Evolutionary conservation across 2,329 filamentous ascomycete species (phyloP).

Genomic region (Ophiostoma ips): DNA sequence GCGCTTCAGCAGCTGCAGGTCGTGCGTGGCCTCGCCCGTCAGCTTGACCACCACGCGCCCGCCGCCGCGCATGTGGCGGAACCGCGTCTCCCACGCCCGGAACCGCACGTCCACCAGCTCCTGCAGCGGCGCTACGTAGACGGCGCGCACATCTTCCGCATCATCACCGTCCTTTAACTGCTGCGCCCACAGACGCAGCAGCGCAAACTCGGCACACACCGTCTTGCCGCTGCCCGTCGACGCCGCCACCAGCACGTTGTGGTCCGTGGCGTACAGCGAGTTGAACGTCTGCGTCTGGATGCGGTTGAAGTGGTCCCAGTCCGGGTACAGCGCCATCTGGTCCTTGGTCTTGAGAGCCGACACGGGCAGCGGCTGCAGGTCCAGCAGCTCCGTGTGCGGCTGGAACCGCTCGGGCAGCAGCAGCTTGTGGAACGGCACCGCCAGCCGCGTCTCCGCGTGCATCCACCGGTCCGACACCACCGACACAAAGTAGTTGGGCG

Average conservation of each 20-base stretch:
- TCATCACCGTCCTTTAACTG: conserved; percentile 29
- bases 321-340: conserved; percentile 66
- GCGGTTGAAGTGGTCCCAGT: conserved; percentile 86
- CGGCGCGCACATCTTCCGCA: conserved; percentile 62
- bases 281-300: conserved; percentile 97
- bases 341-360: conserved; percentile 75
- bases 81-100: conserved; percentile 72
- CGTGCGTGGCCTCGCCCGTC: conserved; percentile 80
- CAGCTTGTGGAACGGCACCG: conserved; percentile 89
- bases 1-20: conserved; percentile 75
- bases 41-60: conserved; percentile 88
- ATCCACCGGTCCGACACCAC: conserved; percentile 95
- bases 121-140: conserved; percentile 91
- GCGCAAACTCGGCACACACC: conserved; percentile 85
- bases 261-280: conserved; percentile 75
- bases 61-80: conserved; percentile 59
- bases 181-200: conserved; percentile 76
- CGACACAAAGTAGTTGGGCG: conserved; percentile 96
- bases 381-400: conserved; percentile 79
- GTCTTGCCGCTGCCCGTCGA: conserved; percentile 94
- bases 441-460: conserved; percentile 87
- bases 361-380: conserved; percentile 82
- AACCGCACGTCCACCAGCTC: conserved; percentile 74
- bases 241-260: conserved; percentile 88
- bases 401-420: conserved; percentile 92